Base-by-base conservation (phyloP, 192 early-diverging fungal genomes). In the Entomortierella beljakovae region DNA sequence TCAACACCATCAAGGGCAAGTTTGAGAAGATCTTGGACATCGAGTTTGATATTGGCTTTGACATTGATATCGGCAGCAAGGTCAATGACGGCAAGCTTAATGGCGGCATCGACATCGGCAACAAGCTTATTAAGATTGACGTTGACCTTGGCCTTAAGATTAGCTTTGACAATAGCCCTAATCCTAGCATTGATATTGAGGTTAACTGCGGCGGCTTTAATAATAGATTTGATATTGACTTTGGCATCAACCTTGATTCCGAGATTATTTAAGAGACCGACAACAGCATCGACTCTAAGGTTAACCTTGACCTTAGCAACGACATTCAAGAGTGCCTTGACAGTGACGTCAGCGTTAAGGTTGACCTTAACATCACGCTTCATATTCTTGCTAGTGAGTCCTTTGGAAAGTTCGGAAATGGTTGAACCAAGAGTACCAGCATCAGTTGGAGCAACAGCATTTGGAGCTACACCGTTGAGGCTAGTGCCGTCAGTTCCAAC, bases 31-130 rank as follows among this genome's bases (percentile, higher is more conserved):
- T n/a, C n/a, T n/a, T n/a, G n/a, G n/a, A n/a, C n/a, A n/a, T n/a
- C n/a, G n/a, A n/a, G n/a, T n/a, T n/a, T n/a, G n/a, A 38, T 35
- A 58, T 22, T 38, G 56, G 23, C 56, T 10, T 58, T 22, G 35
- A 58, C 35, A 58, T 34, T 22, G 56, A 58, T 29, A 38, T 34
- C 34, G 34, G 31, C 10, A 34, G 38, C 18, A 22, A 7, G 31
- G 9, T 6, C 56, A n/a, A n/a, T n/a, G n/a, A n/a, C n/a, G n/a
- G n/a, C n/a, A n/a, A n/a, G n/a, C 25, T 23, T 29, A 20, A 37
- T 35, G 15, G 10, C 16, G 15, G 34, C 56, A 5, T 58, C 16
- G 35, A 58, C 10, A 10, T 37, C 11, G 31, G 38, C n/a, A n/a
- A n/a, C n/a, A n/a, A n/a, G n/a, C n/a, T n/a, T 29, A 18, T 58